Base-by-base conservation (phyloP, 768 basidiomycete genomes). In the Pulveroboletus sp. region DNA sequence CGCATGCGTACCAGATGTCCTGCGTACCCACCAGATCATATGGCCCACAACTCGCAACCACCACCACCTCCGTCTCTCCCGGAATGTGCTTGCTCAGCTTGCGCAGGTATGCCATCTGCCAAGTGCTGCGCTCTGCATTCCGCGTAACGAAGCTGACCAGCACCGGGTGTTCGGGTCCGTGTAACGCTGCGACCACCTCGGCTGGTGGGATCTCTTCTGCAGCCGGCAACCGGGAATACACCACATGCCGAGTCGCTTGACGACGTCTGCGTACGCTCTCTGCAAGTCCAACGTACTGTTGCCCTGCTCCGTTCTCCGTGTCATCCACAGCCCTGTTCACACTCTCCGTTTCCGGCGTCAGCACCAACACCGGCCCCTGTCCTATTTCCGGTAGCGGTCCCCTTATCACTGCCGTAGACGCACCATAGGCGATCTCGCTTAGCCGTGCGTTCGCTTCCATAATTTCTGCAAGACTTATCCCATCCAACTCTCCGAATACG, bases 321-420 rank as follows among this genome's bases (percentile, higher is more conserved):
- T 79, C 80, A 47, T 84, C 84, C 13, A 86, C 82, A 0, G 82
- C 83, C 45, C 65, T 70, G 65, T 85, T 85, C 32, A 83, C 59
- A n/a, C 73, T 72, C 61, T 81, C 78, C 70, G 73, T 69, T 39
- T 64, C 65, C 1, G 85, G 85, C 0, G 83, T 84, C 58, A 82
- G 72, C 28, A 82, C 62, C 15, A 80, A 49, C 5, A 80, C 64
- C 8, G 58, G 63, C 3, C 56, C 54, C 0, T 51, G 53, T n/a
- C 33, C 62, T 63, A 39, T 76, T 74, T 68, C 60, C 5, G 61
- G 54, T 6, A 58, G 41, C 1, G 69, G 63, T 32, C 79, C 73
- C 57, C 69, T 71, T 4, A 84, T 50, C 18, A 83, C 65, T 1
- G 79, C 71, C 24, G 74, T 74, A 4, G 21, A 21, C 21, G 21